Conservation (phyloP, 2,329 filamentous ascomycete species). For the Uncinocarpus reesii region DNA sequence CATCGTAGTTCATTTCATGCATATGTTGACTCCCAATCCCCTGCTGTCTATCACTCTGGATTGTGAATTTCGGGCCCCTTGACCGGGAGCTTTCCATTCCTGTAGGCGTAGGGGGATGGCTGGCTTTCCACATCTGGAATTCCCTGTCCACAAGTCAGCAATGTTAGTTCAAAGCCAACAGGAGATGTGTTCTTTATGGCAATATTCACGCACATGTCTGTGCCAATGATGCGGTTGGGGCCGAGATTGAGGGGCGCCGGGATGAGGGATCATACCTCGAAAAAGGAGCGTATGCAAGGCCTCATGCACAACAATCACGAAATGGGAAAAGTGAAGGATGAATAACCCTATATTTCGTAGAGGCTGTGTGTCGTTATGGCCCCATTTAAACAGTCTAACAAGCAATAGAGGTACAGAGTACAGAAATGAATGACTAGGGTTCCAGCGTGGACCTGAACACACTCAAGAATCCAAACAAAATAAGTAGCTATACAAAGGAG, state of each 20-base stretch:
- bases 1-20: neutral
- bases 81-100: neutral
- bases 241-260: neutral
- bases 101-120: constrained; percentile 8
- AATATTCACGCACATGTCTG: constrained; percentile 1
- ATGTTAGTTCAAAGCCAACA: too few relatives aligned
- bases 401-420: neutral
- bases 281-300: neutral
- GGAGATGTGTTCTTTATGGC: neutral
- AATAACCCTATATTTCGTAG: constrained; percentile 2
- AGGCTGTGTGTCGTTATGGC: neutral
- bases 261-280: neutral
- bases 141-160: constrained; percentile 4
- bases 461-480: neutral
- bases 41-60: neutral
- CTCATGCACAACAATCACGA: neutral
- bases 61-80: neutral
- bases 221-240: neutral
- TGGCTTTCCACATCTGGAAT: constrained; percentile 10
- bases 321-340: neutral
- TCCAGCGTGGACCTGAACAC: neutral
- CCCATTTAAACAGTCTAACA: neutral
- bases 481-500: neutral
- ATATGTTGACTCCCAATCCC: neutral
- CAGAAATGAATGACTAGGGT: constrained; percentile 1